phyloP scores from a whole-genome alignment of 2,329 filamentous ascomycete genomes.

The Colletotrichum falcatum region DNA sequence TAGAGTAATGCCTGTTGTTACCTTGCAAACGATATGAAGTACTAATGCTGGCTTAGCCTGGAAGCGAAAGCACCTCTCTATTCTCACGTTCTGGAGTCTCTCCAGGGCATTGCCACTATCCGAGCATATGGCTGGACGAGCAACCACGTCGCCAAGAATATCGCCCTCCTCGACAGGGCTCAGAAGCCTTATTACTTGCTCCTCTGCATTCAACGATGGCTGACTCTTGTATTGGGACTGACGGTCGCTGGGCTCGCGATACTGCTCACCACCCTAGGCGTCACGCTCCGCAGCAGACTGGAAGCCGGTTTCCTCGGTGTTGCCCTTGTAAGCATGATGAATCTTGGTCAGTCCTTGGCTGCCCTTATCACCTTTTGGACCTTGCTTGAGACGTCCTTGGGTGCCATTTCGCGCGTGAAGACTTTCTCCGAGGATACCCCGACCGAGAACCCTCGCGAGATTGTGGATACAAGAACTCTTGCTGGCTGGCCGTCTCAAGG shows the following conservation, averaged over 20 bases:
- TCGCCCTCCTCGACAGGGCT: constrained; percentile 54
- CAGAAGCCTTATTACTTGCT: constrained; percentile 64
- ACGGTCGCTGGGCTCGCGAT: constrained; percentile 62
- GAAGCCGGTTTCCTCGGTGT: constrained; percentile 48
- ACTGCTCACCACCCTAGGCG: constrained; percentile 60
- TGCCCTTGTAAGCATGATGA: constrained; percentile 45
- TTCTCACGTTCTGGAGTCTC: constrained; percentile 62
- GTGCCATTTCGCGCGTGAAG: constrained; percentile 51
- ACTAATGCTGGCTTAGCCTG: constrained; percentile 49
- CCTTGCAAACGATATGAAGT: constrained; percentile 62
- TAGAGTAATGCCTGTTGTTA: constrained; percentile 56
- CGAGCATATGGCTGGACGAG: constrained; percentile 62
- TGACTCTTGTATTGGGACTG: constrained; percentile 61
- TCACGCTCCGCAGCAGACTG: constrained; percentile 45
- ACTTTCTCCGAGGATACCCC: constrained; percentile 46
- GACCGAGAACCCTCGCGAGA: constrained; percentile 46
- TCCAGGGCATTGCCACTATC: constrained; percentile 60
- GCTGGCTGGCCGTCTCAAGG: constrained; percentile 47
- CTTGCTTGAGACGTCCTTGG: constrained; percentile 51
- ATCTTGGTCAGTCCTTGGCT: constrained; percentile 46
- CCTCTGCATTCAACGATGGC: constrained; percentile 62
- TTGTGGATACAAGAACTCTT: constrained; percentile 48
- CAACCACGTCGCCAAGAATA: constrained; percentile 51
- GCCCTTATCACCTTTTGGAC: constrained; percentile 52
- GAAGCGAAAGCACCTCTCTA: constrained; percentile 62